phyloP scores from a whole-genome alignment of 306 rosid genomes.

The Prunus kanzakura region DNA sequence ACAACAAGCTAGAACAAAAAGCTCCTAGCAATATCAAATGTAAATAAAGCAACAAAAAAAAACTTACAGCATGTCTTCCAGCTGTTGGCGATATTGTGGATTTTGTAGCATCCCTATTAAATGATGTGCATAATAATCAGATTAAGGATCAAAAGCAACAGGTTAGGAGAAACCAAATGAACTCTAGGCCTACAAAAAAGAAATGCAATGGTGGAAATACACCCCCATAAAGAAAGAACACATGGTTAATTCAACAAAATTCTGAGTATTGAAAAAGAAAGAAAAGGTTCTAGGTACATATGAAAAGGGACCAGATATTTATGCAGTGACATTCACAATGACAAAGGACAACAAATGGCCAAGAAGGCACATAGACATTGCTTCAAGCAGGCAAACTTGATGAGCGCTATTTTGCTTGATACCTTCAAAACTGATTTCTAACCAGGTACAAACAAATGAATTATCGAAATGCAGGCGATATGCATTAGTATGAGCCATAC shows the following conservation, averaged over 20 bases:
- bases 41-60: not conserved
- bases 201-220: not conserved
- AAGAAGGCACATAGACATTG: not conserved
- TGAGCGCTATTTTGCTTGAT: not conserved
- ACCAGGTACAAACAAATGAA: not conserved
- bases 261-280: not conserved
- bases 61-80: slow-evolving; percentile 95
- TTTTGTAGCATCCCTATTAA: slow-evolving; percentile 89
- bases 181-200: not conserved
- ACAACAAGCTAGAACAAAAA: not conserved
- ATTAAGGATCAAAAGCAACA: not conserved
- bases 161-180: not conserved
- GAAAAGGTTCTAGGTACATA: not conserved
- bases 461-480: not conserved
- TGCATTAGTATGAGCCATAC: not conserved
- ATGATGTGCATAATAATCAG: slow-evolving; percentile 7
- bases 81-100: slow-evolving; percentile 93
- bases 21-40: not conserved
- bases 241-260: too few species aligned
- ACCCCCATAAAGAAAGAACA: not conserved
- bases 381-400: not conserved
- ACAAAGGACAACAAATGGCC: not conserved
- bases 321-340: not conserved
- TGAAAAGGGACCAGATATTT: not conserved
- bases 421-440: not conserved